Evolutionary conservation across 768 basidiomycete genomes (phyloP), one percentile per base, ranked within the genome.

Genomic region (Amanita exitialis): DNA sequence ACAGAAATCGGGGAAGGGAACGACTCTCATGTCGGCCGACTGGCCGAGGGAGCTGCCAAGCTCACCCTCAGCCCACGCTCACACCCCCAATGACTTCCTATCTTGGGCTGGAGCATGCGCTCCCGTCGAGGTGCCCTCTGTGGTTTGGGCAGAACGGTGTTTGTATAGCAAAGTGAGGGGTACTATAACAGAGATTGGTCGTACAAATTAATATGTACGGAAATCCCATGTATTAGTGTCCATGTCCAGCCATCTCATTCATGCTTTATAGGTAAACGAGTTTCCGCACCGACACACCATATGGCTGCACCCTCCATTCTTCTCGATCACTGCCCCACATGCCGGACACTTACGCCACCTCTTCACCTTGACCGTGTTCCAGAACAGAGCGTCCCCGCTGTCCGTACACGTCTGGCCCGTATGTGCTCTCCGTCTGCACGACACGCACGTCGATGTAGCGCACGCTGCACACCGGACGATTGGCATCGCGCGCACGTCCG

Each of bases 391-490:
- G 4, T 44, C 41, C 20, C 12, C 32, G 13, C 15, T 51, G 12
- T 51, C 50, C 13, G 16, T 13, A 23, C 50, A 51, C 34, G 50
- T 20, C 21, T 51, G 10, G 16, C 50, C 50, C 7, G 21, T 16
- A 16, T 51, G 50, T 3, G 23, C 41, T 16, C 9, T 16, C 32
- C 43, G 34, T 43, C 32, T 37, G 25, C 50, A 51, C 15, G 28
- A 30, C n/a, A 44, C 18, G n/a, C 50, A 51, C 9, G 42, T 51
- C 15, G 6, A 9, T 3, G 42, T n/a, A 8, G 10, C 7, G 35
- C 50, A 51, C 7, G 63, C 67, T 8, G 70, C 69, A 48, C 64
- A 72, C 25, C 60, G 72, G 13, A 9, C 21, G 4, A 6, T 38
- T n/a, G 47, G 35, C 35, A 13, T 8, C 27, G 35, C 2, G 1